Evolutionary conservation across 768 basidiomycete genomes (phyloP).

Genomic region (Auriscalpium orientale): DNA sequence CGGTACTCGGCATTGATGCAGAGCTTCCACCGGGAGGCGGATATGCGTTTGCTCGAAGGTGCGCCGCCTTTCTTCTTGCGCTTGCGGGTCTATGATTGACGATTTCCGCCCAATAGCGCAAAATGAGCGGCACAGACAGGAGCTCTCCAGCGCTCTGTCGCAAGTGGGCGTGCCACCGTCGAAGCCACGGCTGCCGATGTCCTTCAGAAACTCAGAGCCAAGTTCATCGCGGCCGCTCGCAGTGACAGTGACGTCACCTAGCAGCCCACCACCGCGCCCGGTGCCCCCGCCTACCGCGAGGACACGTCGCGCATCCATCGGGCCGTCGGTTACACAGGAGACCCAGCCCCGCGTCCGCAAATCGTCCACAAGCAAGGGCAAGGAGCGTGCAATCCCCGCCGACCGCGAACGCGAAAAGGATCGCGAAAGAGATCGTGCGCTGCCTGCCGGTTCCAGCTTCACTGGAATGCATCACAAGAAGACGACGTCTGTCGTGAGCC

Average conservation of each 20-base stretch:
- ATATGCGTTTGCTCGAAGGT: conserved; percentile 62
- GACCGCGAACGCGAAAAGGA: no score
- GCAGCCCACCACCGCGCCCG: background rate
- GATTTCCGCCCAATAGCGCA: background rate
- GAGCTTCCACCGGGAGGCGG: conserved; percentile 74
- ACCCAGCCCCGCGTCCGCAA: background rate
- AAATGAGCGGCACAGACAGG: background rate
- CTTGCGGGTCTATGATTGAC: no score
- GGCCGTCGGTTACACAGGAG: background rate
- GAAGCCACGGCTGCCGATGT: background rate
- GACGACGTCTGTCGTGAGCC: background rate
- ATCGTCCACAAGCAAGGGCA: background rate
- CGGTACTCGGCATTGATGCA: conserved; percentile 74
- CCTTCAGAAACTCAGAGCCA: background rate
- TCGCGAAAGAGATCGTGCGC: background rate
- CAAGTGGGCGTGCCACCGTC: background rate
- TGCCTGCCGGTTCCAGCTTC: background rate
- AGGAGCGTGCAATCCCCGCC: background rate
- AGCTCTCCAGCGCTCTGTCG: background rate
- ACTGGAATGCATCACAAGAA: background rate
- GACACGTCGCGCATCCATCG: background rate
- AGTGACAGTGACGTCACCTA: background rate
- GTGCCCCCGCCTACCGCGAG: background rate
- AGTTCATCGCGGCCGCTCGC: background rate
- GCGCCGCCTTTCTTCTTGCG: conserved; percentile 7